phyloP scores from a whole-genome alignment of 345 rosid species.

The Euphorbia peplus region DNA sequence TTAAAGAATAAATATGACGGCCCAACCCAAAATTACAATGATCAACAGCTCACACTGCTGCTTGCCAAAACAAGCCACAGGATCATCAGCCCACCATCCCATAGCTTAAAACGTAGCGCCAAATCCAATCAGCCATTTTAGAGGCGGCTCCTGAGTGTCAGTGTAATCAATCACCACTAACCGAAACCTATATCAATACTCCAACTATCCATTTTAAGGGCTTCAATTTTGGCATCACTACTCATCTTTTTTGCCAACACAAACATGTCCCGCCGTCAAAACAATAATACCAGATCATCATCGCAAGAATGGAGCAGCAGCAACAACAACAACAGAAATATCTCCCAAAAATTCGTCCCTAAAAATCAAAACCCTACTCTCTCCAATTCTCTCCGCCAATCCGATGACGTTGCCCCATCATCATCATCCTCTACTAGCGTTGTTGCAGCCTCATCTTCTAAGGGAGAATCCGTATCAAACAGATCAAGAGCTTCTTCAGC shows the following conservation, averaged over 20 bases:
- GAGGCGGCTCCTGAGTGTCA: too few relatives aligned
- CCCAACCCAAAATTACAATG: too few relatives aligned
- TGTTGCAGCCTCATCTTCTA: conserved; percentile 25
- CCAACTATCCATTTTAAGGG: too few relatives aligned
- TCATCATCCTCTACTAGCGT: conserved; percentile 16
- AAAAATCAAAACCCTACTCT: conserved; percentile 33
- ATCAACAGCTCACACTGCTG: too few relatives aligned
- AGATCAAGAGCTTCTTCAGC: conserved; percentile 23
- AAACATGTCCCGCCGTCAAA: conserved; percentile 56
- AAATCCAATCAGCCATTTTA: too few relatives aligned
- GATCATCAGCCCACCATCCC: too few relatives aligned
- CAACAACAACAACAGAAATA: conserved; percentile 27
- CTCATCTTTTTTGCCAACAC: not conserved
- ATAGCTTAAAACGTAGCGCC: too few relatives aligned
- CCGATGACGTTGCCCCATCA: conserved; percentile 28
- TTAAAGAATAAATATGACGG: too few relatives aligned
- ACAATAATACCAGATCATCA: conserved; percentile 20
- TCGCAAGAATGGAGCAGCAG: conserved; percentile 19
- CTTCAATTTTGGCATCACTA: not conserved
- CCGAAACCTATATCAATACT: not conserved
- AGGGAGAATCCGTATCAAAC: conserved; percentile 39
- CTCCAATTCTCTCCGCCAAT: conserved; percentile 51
- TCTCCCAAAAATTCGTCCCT: conserved; percentile 51
- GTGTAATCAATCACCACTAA: too few relatives aligned
- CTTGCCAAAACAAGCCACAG: too few relatives aligned